Evolutionary conservation across 208 protist genomes (phyloP).

Genomic region (Trypanosoma cruzi): DNA sequence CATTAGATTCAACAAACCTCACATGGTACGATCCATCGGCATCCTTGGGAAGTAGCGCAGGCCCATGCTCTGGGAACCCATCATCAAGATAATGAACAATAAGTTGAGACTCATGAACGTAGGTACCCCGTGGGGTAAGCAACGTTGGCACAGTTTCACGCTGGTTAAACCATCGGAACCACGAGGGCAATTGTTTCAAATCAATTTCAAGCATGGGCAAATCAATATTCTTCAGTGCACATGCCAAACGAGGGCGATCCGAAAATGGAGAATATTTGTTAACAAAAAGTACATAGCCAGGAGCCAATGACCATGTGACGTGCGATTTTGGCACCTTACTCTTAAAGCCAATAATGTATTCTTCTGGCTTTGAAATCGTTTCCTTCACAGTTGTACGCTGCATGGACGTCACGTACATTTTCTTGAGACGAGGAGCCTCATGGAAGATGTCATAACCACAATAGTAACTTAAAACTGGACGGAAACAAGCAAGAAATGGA

Average conservation of each 20-base stretch:
- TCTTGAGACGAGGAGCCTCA: constrained; percentile 63
- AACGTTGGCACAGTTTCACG: constrained; percentile 71
- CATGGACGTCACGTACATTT: constrained; percentile 43
- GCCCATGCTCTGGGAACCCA: background rate
- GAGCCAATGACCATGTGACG: constrained; percentile 34
- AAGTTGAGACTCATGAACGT: constrained; percentile 64
- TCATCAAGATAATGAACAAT: constrained; percentile 72
- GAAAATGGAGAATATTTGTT: constrained; percentile 57
- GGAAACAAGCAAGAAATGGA: constrained; percentile 72
- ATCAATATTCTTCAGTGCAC: constrained; percentile 44
- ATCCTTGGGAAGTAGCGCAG: constrained; percentile 46
- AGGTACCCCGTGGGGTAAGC: constrained; percentile 49
- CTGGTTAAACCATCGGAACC: constrained; percentile 67
- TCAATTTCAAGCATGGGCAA: constrained; percentile 49
- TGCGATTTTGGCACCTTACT: constrained; percentile 40
- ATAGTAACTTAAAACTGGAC: constrained; percentile 57
- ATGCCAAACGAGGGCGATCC: constrained; percentile 59
- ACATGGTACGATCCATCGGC: constrained; percentile 52
- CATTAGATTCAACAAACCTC: constrained; percentile 40
- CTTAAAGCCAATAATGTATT: constrained; percentile 33
- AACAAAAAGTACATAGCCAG: constrained; percentile 53
- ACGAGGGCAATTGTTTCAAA: constrained; percentile 41
- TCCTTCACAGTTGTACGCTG: constrained; percentile 56
- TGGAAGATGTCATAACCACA: constrained; percentile 67
- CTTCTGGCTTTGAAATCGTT: constrained; percentile 38